These are phyloP conservation scores for Colletotrichum musae DNA, from an alignment of 2,329 filamentous ascomycete species.

Conservation along the genomic window DNA sequence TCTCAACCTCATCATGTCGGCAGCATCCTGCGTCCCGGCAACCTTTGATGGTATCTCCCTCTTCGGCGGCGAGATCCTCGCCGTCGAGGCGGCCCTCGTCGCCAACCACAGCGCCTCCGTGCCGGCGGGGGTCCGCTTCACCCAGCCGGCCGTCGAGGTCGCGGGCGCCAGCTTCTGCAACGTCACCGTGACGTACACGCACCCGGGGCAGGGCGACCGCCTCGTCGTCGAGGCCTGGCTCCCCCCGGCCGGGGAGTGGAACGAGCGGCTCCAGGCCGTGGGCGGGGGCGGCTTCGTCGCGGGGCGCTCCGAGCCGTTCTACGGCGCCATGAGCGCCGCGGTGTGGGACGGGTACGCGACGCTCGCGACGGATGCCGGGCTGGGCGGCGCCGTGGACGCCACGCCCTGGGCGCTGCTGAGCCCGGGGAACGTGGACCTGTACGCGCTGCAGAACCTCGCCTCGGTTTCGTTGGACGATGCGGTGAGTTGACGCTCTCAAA, in stretches of 20 bases:
- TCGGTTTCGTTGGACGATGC: slow-evolving; percentile 53
- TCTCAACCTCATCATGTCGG: slow-evolving; percentile 8
- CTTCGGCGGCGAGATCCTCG: slow-evolving; percentile 19
- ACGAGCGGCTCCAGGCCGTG: slow-evolving; percentile 47
- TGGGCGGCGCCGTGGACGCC: slow-evolving; percentile 11
- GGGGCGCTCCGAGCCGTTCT: slow-evolving; percentile 35
- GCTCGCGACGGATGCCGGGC: slow-evolving; percentile 43
- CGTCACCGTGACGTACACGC: slow-evolving; percentile 47
- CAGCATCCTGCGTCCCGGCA: neutral
- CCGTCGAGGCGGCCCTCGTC: neutral
- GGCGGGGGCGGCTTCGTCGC: slow-evolving; percentile 50
- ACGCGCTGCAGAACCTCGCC: slow-evolving; percentile 53
- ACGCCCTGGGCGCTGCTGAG: slow-evolving; percentile 35
- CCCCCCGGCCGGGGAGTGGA: slow-evolving; percentile 46
- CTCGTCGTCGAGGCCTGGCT: slow-evolving; percentile 47
- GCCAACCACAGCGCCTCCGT: slow-evolving; percentile 27
- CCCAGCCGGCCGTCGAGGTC: slow-evolving; percentile 20
- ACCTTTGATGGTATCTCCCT: slow-evolving; percentile 11
- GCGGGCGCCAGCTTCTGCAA: slow-evolving; percentile 46
- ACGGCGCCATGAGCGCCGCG: slow-evolving; percentile 41
- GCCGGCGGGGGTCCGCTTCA: neutral
- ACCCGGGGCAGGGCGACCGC: slow-evolving; percentile 44
- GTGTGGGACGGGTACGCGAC: slow-evolving; percentile 43
- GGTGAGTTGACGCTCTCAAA: slow-evolving; percentile 4
- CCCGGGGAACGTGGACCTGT: slow-evolving; percentile 40